Conservation (phyloP, 2,329 filamentous ascomycete species). For the Fusarium bulbicola region DNA sequence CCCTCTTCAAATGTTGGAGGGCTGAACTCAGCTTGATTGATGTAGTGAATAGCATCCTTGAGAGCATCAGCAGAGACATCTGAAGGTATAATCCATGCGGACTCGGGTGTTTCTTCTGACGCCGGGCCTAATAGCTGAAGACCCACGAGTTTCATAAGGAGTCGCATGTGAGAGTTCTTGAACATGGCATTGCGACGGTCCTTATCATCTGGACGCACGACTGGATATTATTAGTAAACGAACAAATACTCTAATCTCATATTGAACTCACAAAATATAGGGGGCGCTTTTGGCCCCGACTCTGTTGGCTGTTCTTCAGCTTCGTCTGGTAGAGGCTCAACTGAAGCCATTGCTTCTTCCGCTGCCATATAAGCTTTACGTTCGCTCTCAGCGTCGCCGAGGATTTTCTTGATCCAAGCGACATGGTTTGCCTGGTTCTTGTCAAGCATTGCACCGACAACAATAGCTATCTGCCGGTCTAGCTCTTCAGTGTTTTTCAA, state of each 20-base stretch:
- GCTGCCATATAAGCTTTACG: conserved; percentile 81
- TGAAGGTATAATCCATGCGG: conserved; percentile 80
- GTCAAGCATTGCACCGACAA: conserved; percentile 81
- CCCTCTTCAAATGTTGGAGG: conserved; percentile 82
- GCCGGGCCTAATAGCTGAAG: conserved; percentile 66
- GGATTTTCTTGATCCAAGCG: conserved; percentile 81
- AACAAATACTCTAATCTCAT: neutral
- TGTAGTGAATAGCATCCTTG: conserved; percentile 73
- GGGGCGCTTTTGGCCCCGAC: conserved; percentile 43
- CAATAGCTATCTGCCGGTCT: conserved; percentile 80
- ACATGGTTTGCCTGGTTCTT: conserved; percentile 79
- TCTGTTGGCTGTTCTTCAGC: conserved; percentile 41
- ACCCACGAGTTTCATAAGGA: conserved; percentile 81
- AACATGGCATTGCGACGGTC: conserved; percentile 79
- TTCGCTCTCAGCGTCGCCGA: conserved; percentile 75
- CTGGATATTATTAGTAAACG: conserved; percentile 52
- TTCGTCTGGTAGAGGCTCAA: conserved; percentile 48
- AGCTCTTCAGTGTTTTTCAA: conserved; percentile 76
- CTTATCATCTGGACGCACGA: conserved; percentile 71
- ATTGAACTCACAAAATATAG: conserved; percentile 47
- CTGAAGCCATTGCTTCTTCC: conserved; percentile 64
- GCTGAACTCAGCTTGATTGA: conserved; percentile 81
- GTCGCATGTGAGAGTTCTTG: conserved; percentile 86
- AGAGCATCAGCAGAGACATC: conserved; percentile 71
- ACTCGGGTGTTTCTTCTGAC: conserved; percentile 76